These are phyloP conservation scores for Sugiyamaella valdiviana DNA, from an alignment of 805 yeast genomes.

Conservation along the genomic window DNA sequence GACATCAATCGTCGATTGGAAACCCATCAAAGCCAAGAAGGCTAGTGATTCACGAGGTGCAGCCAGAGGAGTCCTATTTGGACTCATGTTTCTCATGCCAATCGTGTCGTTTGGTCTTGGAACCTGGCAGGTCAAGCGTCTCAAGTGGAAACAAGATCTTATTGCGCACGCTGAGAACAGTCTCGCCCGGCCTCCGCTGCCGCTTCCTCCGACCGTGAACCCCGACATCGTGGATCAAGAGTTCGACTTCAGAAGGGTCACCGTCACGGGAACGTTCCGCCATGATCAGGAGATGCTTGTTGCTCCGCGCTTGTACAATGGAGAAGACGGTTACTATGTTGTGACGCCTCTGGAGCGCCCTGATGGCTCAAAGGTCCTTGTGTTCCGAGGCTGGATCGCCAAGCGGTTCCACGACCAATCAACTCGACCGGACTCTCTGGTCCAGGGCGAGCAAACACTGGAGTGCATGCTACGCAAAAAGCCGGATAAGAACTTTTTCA, in stretches of 20 bases:
- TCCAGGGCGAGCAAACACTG: constrained; percentile 64
- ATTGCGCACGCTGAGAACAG: constrained; percentile 80
- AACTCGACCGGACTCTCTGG: constrained; percentile 59
- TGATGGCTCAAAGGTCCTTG: constrained; percentile 69
- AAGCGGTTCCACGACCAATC: constrained; percentile 53
- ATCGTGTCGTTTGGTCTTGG: constrained; percentile 79
- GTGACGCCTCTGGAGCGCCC: constrained; percentile 77
- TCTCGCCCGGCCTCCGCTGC: constrained; percentile 63
- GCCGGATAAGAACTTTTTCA: constrained; percentile 56
- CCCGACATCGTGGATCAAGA: constrained; percentile 54
- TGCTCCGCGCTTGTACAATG: constrained; percentile 79
- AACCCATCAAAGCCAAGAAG: constrained; percentile 53
- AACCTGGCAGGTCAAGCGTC: constrained; percentile 83
- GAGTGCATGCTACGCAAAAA: constrained; percentile 69
- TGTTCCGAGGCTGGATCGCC: constrained; percentile 89
- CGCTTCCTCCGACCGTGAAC: constrained; percentile 51
- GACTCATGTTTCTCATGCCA: constrained; percentile 64
- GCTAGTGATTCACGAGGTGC: constrained; percentile 8
- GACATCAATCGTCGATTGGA: constrained; percentile 61
- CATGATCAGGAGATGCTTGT: constrained; percentile 84
- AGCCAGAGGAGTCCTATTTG: constrained; percentile 31
- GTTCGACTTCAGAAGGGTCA: constrained; percentile 76
- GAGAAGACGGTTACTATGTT: constrained; percentile 67
- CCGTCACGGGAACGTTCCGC: constrained; percentile 70
- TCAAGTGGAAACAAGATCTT: constrained; percentile 81